Evolutionary conservation across 306 rosid species (phyloP), one percentile per base, ranked within the genome.

Genomic region (Senna tora): DNA sequence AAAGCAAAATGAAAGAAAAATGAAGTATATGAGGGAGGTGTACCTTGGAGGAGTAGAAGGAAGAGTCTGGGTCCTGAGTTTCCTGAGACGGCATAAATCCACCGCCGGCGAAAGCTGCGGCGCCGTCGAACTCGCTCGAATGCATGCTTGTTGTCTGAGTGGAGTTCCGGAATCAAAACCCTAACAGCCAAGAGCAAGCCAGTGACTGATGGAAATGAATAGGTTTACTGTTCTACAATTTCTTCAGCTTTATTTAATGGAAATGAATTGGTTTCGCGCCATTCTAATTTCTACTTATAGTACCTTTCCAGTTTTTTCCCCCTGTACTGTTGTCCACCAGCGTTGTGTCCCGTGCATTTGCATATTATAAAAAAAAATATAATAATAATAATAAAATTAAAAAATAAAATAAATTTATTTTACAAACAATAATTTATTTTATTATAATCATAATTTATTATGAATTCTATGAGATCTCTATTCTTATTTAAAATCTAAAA

Each of bases 61-160:
- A 76, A n/a, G 82, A 14, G 22, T 94, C 95, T 7, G 82, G 72
- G 57, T 81, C 53, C 65, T 80, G 91, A 46, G 87, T 84, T 25
- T 91, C 25, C 79, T 88, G 87, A 73, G 95, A 79, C n/a, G 97
- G 90, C 96, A 91, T 89, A 64, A 91, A 94, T 2, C 97, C 95
- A 15, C 95, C 96, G 62, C 96, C 97, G 60, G 92, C 62, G 87
- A 94, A 94, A 84, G 97, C 97, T 2, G 97, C 86, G 72, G 78
- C 79, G 41, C 96, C 96, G 28, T 91, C 96, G 77, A 94, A 91
- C 84, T 89, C 86, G 75, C 84, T 84, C 20, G 85, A 70, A 66
- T 84, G 59, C 97, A 91, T 81, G 14, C 50, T 75, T 57, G 14
- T 38, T 14, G 67, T 60, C 38, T 67, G 2, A 2, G 22, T 42